A percentile compares a stretch with the other conserved stretches of the same genome.
Evolutionary conservation across 768 basidiomycete species (phyloP).

Genomic region (Asterophora lycoperdoides): DNA sequence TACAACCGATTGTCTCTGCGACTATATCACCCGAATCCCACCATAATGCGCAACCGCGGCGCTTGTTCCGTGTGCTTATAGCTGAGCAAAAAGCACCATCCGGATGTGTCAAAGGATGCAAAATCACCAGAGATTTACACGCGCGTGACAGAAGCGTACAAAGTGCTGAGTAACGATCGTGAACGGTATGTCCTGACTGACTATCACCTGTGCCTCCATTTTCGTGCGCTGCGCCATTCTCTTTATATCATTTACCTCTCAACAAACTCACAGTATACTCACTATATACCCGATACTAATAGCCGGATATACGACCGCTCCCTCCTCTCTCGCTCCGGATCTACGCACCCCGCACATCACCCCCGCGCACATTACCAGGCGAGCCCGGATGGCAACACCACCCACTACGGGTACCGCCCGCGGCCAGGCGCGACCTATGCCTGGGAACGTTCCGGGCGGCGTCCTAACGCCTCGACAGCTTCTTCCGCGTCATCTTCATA

Average conservation of each 20-base stretch:
- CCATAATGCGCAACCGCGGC: too few relatives aligned
- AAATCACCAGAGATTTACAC: constrained; percentile 34
- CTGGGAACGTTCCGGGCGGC: constrained; percentile 31
- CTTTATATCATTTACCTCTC: too few relatives aligned
- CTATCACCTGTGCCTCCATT: neutral
- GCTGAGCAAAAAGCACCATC: constrained; percentile 47
- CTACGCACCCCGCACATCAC: constrained; percentile 19
- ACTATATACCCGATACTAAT: neutral
- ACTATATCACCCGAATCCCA: neutral
- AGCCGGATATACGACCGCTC: constrained; percentile 45
- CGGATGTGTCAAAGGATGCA: constrained; percentile 43
- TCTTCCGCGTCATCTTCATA: constrained; percentile 10
- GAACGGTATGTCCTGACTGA: constrained; percentile 29
- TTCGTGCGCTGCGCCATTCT: neutral
- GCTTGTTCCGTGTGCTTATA: constrained; percentile 17
- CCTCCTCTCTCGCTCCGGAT: constrained; percentile 19
- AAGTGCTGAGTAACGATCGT: constrained; percentile 40
- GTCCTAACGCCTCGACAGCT: constrained; percentile 6
- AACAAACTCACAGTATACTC: neutral
- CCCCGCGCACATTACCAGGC: constrained; percentile 6
- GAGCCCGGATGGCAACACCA: constrained; percentile 13
- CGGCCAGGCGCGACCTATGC: constrained; percentile 30
- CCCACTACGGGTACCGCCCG: constrained; percentile 24
- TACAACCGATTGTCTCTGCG: neutral
- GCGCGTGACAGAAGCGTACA: constrained; percentile 41